Evolutionary conservation across 805 yeast species (phyloP), one percentile per base, ranked within the genome.

Genomic region (Teunomyces tritomae): DNA sequence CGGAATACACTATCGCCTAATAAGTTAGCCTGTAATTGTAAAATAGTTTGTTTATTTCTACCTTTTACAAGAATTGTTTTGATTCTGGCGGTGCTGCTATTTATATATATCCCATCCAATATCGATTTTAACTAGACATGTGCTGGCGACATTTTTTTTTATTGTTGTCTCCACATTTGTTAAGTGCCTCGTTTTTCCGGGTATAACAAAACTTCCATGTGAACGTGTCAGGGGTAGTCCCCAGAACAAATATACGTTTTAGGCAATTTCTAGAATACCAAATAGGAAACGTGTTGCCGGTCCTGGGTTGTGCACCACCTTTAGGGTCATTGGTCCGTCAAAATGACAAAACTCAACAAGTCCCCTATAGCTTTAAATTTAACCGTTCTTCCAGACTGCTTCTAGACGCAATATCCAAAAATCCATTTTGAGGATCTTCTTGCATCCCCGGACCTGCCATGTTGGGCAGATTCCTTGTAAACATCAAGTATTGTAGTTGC

Each of bases 401-500:
- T 40, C 65, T 44, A n/a, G 65, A 57, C 9, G 60, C 53, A 16
- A 54, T 44, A 5, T 66, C 72, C 36, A 62, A 56, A 17, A 63
- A 44, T 2, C 66, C 70, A n/a, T 17, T 28, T 11, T 27, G 27
- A 13, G 45, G 48, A 14, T 48, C 51, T 14, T 39, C 46, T 30
- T 28, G 29, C 2, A 9, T 47, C 13, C 29, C 52, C 16, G 46
- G 42, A 2, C 57, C 52, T 14, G 43, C 43, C 16, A 28, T 39
- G 27, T 37, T 34, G 24, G 43, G 51, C 30, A 75, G 56, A 37
- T 76, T 66, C 48, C 78, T 65, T 16, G 73, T 70, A 48, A 77
- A 67, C 45, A 77, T 48, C 51, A 78, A 61, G 50, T 73, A 78
- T 51, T 78, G 83, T 29, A 79, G 59, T 53, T 79, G 83, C 50